Conservation (phyloP, 2,329 filamentous ascomycete species). For the Microsporum canis region DNA sequence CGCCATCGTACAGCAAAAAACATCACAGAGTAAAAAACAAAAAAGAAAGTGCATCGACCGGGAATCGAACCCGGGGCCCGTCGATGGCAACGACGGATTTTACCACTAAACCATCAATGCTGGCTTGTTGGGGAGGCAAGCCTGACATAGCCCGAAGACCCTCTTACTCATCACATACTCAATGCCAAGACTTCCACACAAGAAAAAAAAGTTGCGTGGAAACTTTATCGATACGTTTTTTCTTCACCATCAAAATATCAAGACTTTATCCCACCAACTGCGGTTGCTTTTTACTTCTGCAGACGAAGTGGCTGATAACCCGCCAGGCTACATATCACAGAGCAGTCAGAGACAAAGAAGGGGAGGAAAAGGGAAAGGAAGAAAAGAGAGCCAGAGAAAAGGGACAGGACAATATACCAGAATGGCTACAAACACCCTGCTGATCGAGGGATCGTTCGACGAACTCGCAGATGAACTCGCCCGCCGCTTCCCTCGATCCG, state of each 20-base stretch:
- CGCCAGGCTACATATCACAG: neutral
- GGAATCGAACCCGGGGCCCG: neutral
- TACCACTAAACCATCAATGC: conserved; percentile 3
- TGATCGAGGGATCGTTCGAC: conserved; percentile 84
- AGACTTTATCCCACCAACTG: neutral
- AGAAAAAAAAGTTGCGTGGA: neutral
- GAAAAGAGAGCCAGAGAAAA: neutral
- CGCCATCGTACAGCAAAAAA: neutral
- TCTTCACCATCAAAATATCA: too few species aligned
- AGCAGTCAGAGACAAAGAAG: neutral
- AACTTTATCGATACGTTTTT: neutral
- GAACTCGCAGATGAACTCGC: conserved; percentile 92
- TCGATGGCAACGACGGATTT: neutral
- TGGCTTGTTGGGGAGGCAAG: neutral
- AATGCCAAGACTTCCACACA: conserved; percentile 1
- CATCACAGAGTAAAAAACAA: neutral
- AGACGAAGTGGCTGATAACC: too few species aligned
- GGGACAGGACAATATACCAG: neutral
- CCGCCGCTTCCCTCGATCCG: conserved; percentile 65
- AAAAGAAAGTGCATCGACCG: neutral
- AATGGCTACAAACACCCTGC: conserved; percentile 53
- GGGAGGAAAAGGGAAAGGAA: neutral
- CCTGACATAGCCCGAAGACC: neutral
- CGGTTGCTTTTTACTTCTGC: too few species aligned
- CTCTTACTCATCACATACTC: neutral